Conservation (phyloP, 371 early-diverging fungal species). For the Mortierella sp. region DNA sequence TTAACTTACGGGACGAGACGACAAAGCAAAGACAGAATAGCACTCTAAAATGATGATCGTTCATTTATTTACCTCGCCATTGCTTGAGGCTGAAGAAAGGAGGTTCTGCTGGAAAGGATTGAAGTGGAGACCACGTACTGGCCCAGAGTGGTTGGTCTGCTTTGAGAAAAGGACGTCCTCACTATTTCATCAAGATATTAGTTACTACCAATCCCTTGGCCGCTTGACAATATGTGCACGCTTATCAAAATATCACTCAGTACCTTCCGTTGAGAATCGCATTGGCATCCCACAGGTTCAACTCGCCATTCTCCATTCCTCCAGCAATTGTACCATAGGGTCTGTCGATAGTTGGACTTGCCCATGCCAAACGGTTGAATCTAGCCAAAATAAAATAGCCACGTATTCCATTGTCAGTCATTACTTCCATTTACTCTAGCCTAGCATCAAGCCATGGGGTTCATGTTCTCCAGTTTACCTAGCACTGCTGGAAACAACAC, state of each 20-base stretch:
- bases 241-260: neutral
- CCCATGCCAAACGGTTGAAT: conserved; percentile 94
- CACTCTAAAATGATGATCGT: no score
- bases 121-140: conserved; percentile 94
- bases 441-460: neutral
- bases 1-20: no score
- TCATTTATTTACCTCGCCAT: conserved; percentile 82
- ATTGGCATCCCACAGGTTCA: conserved; percentile 90
- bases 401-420: neutral
- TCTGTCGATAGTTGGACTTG: conserved; percentile 64
- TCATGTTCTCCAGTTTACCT: conserved; percentile 62
- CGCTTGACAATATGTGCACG: neutral
- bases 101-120: conserved; percentile 89
- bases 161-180: conserved; percentile 72
- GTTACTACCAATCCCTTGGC: neutral
- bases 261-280: conserved; percentile 77
- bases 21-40: neutral
- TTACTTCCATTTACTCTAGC: neutral
- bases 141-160: conserved; percentile 85
- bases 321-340: conserved; percentile 91
- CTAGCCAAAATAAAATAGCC: conserved; percentile 48
- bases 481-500: conserved; percentile 71
- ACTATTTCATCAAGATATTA: conserved; percentile 25
- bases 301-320: conserved; percentile 95
- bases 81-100: conserved; percentile 91